phyloP scores from a whole-genome alignment of 495 filamentous ascomycete genomes.

The Cenococcum geophilum region DNA sequence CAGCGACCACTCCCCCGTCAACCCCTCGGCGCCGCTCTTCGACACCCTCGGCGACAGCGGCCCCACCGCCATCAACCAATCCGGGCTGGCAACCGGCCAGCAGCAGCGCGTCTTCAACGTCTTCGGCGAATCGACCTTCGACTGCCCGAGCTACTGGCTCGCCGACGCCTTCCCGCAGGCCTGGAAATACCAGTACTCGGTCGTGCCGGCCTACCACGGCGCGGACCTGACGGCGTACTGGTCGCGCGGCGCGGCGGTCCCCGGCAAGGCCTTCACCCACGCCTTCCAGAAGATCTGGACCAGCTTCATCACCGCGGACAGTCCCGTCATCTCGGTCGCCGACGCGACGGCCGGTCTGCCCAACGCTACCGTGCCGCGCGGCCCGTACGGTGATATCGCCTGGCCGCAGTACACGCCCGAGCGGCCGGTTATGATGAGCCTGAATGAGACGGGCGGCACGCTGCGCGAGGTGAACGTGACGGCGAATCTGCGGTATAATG shows the following conservation, averaged over 20 bases:
- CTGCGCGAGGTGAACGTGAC: conserved; percentile 4
- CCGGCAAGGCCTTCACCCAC: conserved; percentile 21
- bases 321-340: conserved; percentile 12
- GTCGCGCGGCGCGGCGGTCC: conserved; percentile 8
- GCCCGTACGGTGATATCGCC: conserved; percentile 12
- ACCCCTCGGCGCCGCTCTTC: conserved; percentile 18
- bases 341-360: conserved; percentile 20
- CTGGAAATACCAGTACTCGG: conserved; percentile 32
- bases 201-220: conserved; percentile 25
- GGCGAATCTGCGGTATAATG: conserved; percentile 16
- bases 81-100: conserved; percentile 26
- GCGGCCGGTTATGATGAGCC: conserved; percentile 8
- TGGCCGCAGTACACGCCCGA: conserved; percentile 23
- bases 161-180: conserved; percentile 26
- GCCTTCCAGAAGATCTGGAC: conserved; percentile 30
- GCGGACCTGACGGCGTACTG: conserved; percentile 27
- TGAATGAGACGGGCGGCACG: conserved; percentile 27
- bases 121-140: conserved; percentile 31
- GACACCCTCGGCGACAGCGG: conserved; percentile 18
- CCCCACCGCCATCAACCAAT: conserved; percentile 27
- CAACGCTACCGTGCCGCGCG: conserved; percentile 23
- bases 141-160: conserved; percentile 31
- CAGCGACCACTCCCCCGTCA: conserved; percentile 11
- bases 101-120: conserved; percentile 28
- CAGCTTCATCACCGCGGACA: conserved; percentile 23